Base-by-base conservation (phyloP, 176 grass and related monocot species). In the Phragmites australis region DNA sequence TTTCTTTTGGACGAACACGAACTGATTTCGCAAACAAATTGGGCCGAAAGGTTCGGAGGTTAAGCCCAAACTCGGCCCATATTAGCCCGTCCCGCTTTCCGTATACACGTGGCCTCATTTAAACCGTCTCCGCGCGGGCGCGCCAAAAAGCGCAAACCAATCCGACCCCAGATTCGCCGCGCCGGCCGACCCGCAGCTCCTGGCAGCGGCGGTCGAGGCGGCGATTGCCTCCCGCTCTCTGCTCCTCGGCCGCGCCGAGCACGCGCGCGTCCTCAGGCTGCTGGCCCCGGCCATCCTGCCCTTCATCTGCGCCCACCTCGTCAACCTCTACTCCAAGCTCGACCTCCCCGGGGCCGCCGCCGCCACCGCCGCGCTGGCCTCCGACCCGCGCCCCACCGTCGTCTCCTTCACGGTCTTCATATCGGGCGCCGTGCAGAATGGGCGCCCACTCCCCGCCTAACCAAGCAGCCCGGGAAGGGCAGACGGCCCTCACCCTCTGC, bases 291-390 rank as follows among this genome's bases (percentile, higher is more conserved):
- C 17, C 6, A n/a, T 91, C 40, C 89, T 87, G 1, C 88, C 81
- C 23, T 97, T 97, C 83, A 77, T 97, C 63, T 80, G 84, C 77
- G 88, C 69, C 19, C 91, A 93, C 91, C 84, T 93, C 71, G 78
- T 91, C 94, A 89, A 93, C 85, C 83, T 97, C 61, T 97, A 97
- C 81, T 88, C 94, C 64, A 93, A 97, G 64, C 91, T 97, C 78
- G 86, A 93, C 59, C 91, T 82, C 79, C 88, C 94, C 29, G 37
- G 40, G 21, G 59, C 91, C 11, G 91, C 94, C 21, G 51, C 76
- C 37, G 91, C 94, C 21, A 45, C 76, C 37, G 30, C 69, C 11
- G 76, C 77, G 3, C 84, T 97, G 23, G 49, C 81, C 63, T 53
- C 86, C 26, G 88, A 97, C 74, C 89, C 91, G 14, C 53, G 27